A percentile compares a stretch with the other conserved stretches of the same genome.
Conservation (phyloP, 768 basidiomycete species). For the Hygrocybe punicea region DNA sequence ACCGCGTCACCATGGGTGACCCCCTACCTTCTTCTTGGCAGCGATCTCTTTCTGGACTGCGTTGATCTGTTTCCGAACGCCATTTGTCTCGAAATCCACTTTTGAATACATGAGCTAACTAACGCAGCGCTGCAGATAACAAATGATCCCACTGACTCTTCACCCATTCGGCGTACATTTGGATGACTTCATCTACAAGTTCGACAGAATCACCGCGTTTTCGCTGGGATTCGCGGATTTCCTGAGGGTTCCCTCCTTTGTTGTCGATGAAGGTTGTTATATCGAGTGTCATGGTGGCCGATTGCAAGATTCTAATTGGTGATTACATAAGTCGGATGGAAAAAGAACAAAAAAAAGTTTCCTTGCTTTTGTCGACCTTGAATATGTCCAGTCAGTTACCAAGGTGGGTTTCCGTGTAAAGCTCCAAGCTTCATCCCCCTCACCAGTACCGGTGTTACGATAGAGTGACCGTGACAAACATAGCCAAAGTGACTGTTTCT, state of each 20-base stretch:
- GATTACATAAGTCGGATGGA: neutral
- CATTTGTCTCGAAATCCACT: conserved; percentile 88
- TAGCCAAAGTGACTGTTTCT: too few relatives aligned
- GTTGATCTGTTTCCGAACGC: conserved; percentile 78
- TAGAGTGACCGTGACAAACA: neutral
- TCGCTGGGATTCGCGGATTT: conserved; percentile 87
- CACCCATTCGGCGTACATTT: conserved; percentile 91
- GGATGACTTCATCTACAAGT: conserved; percentile 90
- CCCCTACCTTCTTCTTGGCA: conserved; percentile 80
- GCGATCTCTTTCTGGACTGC: conserved; percentile 92
- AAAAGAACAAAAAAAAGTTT: too few relatives aligned
- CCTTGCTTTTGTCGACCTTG: too few relatives aligned
- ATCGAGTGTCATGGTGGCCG: conserved; percentile 71
- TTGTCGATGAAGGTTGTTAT: conserved; percentile 73
- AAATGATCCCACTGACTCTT: conserved; percentile 75
- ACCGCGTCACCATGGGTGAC: neutral
- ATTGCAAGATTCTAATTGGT: neutral
- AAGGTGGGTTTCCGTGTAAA: too few relatives aligned
- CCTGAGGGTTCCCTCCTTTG: conserved; percentile 89
- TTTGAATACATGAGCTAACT: neutral
- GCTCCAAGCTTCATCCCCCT: too few relatives aligned
- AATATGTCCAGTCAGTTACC: too few relatives aligned
- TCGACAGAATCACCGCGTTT: conserved; percentile 88
- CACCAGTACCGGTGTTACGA: conserved; percentile 1
- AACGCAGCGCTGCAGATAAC: neutral